Conservation (phyloP, 495 filamentous ascomycete genomes). For the Barbatosphaeria neglecta region DNA sequence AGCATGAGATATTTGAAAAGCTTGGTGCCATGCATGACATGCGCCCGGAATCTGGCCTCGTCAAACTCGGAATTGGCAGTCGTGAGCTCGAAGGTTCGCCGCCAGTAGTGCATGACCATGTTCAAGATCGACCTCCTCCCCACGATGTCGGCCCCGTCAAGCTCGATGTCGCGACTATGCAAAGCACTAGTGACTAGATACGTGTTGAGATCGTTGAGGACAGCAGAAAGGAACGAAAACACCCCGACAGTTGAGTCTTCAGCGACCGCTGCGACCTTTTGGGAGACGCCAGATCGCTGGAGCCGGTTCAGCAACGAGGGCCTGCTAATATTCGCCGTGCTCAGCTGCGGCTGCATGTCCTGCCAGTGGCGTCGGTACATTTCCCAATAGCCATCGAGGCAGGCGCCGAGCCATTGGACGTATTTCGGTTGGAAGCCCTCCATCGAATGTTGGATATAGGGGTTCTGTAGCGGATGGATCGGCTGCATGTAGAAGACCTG, state of each 20-base stretch:
- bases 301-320: conserved; percentile 55
- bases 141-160: conserved; percentile 24
- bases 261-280: conserved; percentile 44
- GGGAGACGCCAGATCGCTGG: conserved; percentile 52
- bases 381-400: conserved; percentile 41
- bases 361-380: conserved; percentile 20
- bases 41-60: conserved; percentile 43
- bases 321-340: conserved; percentile 29
- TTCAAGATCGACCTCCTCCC: conserved; percentile 19
- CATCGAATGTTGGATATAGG: conserved; percentile 34
- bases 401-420: conserved; percentile 31
- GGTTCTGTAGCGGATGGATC: conserved; percentile 55
- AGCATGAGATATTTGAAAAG: conserved; percentile 14
- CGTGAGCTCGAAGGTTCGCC: conserved; percentile 40
- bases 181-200: conserved; percentile 21
- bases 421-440: too few relatives aligned
- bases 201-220: conserved; percentile 18
- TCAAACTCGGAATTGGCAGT: conserved; percentile 31
- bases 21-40: conserved; percentile 27
- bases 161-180: too few relatives aligned
- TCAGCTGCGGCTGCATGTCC: conserved; percentile 19
- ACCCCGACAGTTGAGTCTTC: conserved; percentile 51
- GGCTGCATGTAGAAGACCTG: conserved; percentile 29
- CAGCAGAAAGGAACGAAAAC: conserved; percentile 24
- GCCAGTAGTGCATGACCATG: conserved; percentile 44